These are phyloP conservation scores for Citrus inodora DNA, from an alignment of 345 rosid species.

Conservation along the genomic window DNA sequence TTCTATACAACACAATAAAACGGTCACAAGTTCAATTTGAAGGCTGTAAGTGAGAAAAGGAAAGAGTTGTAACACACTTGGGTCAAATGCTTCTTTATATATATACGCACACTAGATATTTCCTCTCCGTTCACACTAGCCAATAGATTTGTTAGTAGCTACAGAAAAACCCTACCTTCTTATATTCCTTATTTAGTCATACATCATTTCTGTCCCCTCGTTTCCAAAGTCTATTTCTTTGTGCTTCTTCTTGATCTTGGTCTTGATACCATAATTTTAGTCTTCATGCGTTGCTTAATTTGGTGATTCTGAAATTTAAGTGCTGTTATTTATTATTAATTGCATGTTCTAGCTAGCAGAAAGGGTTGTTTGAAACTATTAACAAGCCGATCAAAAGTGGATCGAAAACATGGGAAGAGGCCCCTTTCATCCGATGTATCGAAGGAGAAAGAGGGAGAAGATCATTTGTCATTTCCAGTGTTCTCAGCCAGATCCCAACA, in stretches of 20 bases:
- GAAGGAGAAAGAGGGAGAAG: slow-evolving; percentile 44
- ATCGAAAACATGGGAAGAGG: slow-evolving; percentile 56
- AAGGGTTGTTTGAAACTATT: background rate
- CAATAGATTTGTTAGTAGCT: background rate
- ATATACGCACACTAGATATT: no score
- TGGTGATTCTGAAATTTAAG: background rate
- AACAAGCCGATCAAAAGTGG: slow-evolving; percentile 26
- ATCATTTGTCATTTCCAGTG: slow-evolving; percentile 39
- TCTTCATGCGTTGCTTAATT: background rate
- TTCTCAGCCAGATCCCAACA: slow-evolving; percentile 70
- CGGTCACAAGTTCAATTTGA: background rate
- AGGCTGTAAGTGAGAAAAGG: background rate
- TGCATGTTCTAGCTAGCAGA: background rate
- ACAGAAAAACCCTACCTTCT: background rate
- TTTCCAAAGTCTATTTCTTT: background rate
- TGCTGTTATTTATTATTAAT: background rate
- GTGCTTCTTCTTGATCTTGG: background rate
- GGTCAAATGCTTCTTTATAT: background rate
- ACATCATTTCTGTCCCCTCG: background rate
- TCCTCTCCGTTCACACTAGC: background rate
- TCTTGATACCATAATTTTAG: background rate
- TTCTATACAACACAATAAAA: background rate
- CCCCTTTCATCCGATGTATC: slow-evolving; percentile 37
- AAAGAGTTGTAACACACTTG: background rate
- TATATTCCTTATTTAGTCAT: background rate